Conservation (phyloP, 129 eudicot genomes). For the Glebionis coronaria region DNA sequence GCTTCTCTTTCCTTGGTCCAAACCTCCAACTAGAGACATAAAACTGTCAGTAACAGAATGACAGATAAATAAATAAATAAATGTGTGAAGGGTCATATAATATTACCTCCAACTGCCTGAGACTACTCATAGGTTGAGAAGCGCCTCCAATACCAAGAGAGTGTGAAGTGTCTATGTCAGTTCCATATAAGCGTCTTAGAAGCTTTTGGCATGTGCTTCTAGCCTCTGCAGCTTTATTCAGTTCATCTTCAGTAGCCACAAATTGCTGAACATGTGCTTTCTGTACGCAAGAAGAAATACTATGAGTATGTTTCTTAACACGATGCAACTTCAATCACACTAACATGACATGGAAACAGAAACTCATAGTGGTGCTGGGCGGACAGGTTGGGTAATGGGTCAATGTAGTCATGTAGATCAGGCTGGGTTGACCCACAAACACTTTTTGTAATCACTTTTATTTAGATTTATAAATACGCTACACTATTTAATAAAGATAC, state of each 20-base stretch:
- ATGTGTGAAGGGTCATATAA: background rate
- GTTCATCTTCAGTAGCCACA: conserved; percentile 98
- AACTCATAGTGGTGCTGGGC: background rate
- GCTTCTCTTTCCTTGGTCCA: conserved; percentile 98
- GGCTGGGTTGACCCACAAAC: background rate
- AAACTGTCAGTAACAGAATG: background rate
- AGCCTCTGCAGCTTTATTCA: conserved; percentile 96
- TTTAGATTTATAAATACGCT: background rate
- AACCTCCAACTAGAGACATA: conserved; percentile 68
- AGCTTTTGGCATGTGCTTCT: conserved; percentile 68
- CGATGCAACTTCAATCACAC: conserved; percentile 9
- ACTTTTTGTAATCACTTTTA: background rate
- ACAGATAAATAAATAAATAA: background rate
- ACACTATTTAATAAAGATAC: background rate
- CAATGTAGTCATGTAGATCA: background rate
- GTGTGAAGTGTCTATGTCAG: conserved; percentile 59
- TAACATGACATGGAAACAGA: background rate
- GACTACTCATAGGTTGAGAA: conserved; percentile 92
- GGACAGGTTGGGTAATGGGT: background rate
- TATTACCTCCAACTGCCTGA: conserved; percentile 90
- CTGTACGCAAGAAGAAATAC: conserved; percentile 35
- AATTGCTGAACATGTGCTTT: conserved; percentile 99
- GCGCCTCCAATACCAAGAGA: conserved; percentile 54
- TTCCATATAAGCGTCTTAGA: conserved; percentile 78
- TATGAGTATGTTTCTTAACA: background rate